Evolutionary conservation across 495 filamentous ascomycete genomes (phyloP).

Genomic region (Trichoderma erinaceum): DNA sequence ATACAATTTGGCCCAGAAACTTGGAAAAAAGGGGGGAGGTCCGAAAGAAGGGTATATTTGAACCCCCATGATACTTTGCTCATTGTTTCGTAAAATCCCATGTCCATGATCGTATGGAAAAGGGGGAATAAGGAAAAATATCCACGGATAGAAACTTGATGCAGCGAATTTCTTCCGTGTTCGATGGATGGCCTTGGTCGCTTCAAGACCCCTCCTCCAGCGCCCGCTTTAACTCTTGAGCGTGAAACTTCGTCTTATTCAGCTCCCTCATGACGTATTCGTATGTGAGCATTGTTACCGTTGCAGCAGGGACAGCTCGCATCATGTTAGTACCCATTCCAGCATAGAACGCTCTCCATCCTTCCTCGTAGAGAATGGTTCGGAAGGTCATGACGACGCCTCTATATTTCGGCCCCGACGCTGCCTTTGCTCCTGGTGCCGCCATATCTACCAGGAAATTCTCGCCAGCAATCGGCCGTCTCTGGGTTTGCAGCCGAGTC

Average conservation of each 20-base stretch:
- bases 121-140: neutral
- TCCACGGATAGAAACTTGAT: neutral
- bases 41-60: neutral
- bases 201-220: neutral
- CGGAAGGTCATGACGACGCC: conserved; percentile 77
- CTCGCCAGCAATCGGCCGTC: conserved; percentile 51
- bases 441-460: conserved; percentile 61
- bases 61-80: neutral
- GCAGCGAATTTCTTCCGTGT: neutral
- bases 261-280: conserved; percentile 68
- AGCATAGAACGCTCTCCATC: conserved; percentile 94
- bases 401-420: conserved; percentile 58
- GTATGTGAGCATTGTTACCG: conserved; percentile 96
- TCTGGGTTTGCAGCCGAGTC: conserved; percentile 83
- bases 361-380: conserved; percentile 83
- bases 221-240: conserved; percentile 5
- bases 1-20: neutral
- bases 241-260: conserved; percentile 25
- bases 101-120: neutral
- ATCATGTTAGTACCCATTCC: conserved; percentile 98
- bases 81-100: conserved; percentile 4
- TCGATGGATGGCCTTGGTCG: neutral
- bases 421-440: conserved; percentile 16
- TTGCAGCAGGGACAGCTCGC: conserved; percentile 87
- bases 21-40: neutral